Conservation (phyloP, 257 asterid species). For the Capsicum pubescens region DNA sequence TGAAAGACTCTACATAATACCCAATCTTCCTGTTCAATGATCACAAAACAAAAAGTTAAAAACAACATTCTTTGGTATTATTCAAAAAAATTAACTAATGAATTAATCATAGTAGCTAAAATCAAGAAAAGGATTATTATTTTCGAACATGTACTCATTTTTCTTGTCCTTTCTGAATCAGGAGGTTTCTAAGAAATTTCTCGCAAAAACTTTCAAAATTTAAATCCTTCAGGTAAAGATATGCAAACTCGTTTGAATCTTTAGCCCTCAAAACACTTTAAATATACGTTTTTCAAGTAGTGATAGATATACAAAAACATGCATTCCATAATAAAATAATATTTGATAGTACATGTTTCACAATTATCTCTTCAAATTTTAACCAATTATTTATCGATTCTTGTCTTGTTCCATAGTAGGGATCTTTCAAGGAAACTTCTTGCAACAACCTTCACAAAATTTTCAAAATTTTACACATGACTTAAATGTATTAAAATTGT, state of each 20-base stretch:
- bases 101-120: neutral
- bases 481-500: neutral
- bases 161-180: neutral
- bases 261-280: neutral
- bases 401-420: neutral
- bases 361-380: neutral
- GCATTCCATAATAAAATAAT: neutral
- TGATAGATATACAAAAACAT: neutral
- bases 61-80: neutral
- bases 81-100: neutral
- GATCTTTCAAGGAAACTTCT: neutral
- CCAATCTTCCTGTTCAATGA: constrained; percentile 81
- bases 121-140: neutral
- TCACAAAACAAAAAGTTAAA: neutral
- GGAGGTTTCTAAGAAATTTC: constrained; percentile 42
- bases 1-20: constrained; percentile 77
- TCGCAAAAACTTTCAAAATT: neutral
- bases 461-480: neutral
- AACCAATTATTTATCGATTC: neutral
- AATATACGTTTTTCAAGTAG: neutral
- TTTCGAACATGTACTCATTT: neutral
- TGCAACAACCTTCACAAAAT: neutral
- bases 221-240: neutral
- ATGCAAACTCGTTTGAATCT: neutral
- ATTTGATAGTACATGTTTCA: neutral